These are phyloP conservation scores for Mucor indicus DNA, from an alignment of 371 early-diverging fungal species.

Conservation along the genomic window DNA sequence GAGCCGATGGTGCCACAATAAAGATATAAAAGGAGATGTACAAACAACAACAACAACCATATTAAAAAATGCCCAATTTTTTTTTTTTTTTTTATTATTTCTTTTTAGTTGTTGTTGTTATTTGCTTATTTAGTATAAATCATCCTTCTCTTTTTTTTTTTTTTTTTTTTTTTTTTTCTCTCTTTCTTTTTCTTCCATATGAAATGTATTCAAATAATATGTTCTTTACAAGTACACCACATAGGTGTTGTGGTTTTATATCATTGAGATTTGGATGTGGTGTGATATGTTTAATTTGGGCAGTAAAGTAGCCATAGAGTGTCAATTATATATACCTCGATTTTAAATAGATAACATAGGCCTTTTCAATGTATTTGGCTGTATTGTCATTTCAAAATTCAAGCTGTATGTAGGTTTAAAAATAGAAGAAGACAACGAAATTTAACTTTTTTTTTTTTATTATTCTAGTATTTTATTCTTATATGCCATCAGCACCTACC, in stretches of 20 bases:
- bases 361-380: slow-evolving; percentile 30
- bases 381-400: slow-evolving; percentile 27
- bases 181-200: background rate
- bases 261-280: slow-evolving; percentile 23
- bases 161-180: slow-evolving; percentile 3
- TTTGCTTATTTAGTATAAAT: too few species aligned
- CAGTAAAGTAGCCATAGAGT: slow-evolving; percentile 15
- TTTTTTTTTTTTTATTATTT: background rate
- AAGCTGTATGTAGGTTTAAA: slow-evolving; percentile 18
- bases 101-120: slow-evolving; percentile 11
- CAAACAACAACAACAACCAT: slow-evolving; percentile 10
- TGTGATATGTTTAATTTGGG: slow-evolving; percentile 29
- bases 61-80: background rate
- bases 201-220: background rate
- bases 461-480: slow-evolving; percentile 26
- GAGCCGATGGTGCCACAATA: too few species aligned
- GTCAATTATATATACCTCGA: background rate
- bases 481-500: slow-evolving; percentile 14
- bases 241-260: slow-evolving; percentile 24
- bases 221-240: background rate
- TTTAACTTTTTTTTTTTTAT: background rate
- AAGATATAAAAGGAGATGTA: slow-evolving; percentile 10
- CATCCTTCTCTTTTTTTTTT: background rate
- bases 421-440: background rate
- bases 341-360: slow-evolving; percentile 7